A percentile compares a stretch with the other conserved stretches of the same genome.
Evolutionary conservation across 768 basidiomycete species (phyloP).

Genomic region (Naematelia encephala): DNA sequence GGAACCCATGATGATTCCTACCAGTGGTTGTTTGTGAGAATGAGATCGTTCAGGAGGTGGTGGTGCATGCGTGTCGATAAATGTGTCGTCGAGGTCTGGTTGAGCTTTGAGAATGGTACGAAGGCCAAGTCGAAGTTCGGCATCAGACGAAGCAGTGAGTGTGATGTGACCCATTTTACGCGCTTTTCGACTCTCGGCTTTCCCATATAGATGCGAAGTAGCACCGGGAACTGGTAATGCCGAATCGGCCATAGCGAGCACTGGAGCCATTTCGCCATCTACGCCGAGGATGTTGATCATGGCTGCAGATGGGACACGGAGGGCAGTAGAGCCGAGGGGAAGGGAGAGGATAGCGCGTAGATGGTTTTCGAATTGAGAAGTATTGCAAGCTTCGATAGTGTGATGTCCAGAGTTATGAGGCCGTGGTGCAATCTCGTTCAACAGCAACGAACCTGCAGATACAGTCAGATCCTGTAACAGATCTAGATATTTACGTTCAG

Average conservation of each 20-base stretch:
- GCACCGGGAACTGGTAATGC: conserved; percentile 73
- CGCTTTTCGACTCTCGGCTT: conserved; percentile 78
- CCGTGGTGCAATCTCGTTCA: conserved; percentile 97
- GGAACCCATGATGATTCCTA: conserved; percentile 96
- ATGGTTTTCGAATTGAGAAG: conserved; percentile 97
- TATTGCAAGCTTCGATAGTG: conserved; percentile 94
- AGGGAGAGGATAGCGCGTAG: conserved; percentile 87
- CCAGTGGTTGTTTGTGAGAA: conserved; percentile 69
- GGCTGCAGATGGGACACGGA: conserved; percentile 78
- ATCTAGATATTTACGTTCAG: background rate
- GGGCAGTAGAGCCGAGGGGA: conserved; percentile 79
- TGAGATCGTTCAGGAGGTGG: conserved; percentile 53
- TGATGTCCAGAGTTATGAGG: conserved; percentile 99
- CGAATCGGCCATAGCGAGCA: conserved; percentile 58
- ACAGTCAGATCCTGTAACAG: background rate
- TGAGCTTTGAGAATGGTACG: conserved; percentile 65
- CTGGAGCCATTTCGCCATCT: conserved; percentile 58
- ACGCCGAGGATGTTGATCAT: conserved; percentile 96
- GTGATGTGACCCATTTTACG: conserved; percentile 99
- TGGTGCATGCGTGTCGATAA: conserved; percentile 51
- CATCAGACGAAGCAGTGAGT: conserved; percentile 75
- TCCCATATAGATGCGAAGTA: conserved; percentile 89
- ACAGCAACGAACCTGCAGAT: conserved; percentile 63
- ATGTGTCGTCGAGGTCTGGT: conserved; percentile 50
- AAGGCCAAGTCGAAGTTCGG: conserved; percentile 66